Evolutionary conservation across 495 filamentous ascomycete species (phyloP).

Genomic region (Hypoxylon crocopeplum): DNA sequence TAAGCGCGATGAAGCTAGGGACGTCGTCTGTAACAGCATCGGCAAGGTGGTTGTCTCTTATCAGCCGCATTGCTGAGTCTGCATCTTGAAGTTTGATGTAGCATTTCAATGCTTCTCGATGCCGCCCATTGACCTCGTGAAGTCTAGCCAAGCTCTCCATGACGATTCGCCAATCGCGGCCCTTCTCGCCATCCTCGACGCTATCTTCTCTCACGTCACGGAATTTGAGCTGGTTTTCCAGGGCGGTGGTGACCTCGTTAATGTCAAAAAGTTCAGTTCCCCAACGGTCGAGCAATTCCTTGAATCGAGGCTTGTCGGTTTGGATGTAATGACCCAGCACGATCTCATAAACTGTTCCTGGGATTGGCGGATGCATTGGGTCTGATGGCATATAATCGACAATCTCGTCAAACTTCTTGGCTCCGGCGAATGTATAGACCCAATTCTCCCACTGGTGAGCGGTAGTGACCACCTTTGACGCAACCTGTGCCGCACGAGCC

Average conservation of each 20-base stretch:
- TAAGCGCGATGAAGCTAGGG: conserved; percentile 82
- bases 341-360: conserved; percentile 82
- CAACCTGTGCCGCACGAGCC: conserved; percentile 75
- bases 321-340: conserved; percentile 86
- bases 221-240: conserved; percentile 76
- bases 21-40: conserved; percentile 89
- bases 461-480: conserved; percentile 80
- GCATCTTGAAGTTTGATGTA: conserved; percentile 92
- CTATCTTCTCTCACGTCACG: conserved; percentile 72
- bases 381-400: conserved; percentile 79
- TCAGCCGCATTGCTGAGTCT: conserved; percentile 83
- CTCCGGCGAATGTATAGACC: conserved; percentile 87
- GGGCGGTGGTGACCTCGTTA: conserved; percentile 67
- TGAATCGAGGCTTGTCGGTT: conserved; percentile 69
- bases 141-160: conserved; percentile 84
- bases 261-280: conserved; percentile 83
- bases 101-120: conserved; percentile 81
- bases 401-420: conserved; percentile 86
- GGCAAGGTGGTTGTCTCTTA: conserved; percentile 81
- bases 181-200: conserved; percentile 66
- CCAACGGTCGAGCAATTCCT: conserved; percentile 84
- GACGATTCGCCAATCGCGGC: conserved; percentile 83
- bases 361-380: conserved; percentile 77
- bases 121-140: conserved; percentile 77
- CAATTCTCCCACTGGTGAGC: conserved; percentile 90